Evolutionary conservation across 441 rosid species (phyloP).

Genomic region (Populus hybrid): DNA sequence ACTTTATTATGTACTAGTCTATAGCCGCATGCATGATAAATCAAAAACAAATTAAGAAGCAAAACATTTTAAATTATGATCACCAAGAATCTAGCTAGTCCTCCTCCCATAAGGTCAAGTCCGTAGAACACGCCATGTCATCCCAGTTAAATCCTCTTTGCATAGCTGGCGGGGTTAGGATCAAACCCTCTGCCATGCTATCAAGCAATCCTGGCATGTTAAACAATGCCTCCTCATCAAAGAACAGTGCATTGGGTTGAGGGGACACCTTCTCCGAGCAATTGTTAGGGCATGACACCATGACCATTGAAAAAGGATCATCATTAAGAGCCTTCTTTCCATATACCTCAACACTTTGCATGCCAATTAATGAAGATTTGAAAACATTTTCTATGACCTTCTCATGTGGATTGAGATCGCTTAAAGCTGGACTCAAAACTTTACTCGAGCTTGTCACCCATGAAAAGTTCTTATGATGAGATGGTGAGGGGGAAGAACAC

Average conservation of each 20-base stretch:
- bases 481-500: not conserved
- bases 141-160: conserved; percentile 21
- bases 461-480: not conserved
- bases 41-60: too few relatives aligned
- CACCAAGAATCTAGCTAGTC: too few relatives aligned
- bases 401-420: not conserved
- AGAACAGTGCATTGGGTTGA: conserved; percentile 1
- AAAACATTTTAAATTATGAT: too few relatives aligned
- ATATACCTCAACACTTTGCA: not conserved
- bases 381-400: not conserved
- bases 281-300: not conserved
- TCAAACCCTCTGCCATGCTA: conserved; percentile 43
- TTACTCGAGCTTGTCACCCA: too few relatives aligned
- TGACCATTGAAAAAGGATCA: not conserved
- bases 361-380: not conserved
- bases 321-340: conserved; percentile 5
- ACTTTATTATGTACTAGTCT: too few relatives aligned
- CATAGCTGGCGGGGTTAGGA: conserved; percentile 30
- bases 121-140: not conserved
- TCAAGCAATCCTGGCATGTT: conserved; percentile 36
- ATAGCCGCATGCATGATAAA: too few relatives aligned
- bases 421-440: too few relatives aligned
- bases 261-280: not conserved
- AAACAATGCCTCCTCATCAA: conserved; percentile 39
- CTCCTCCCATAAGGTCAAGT: conserved; percentile 11